A percentile compares a stretch with the other conserved stretches of the same genome.
phyloP scores from a whole-genome alignment of 345 rosid species.

The Turnera subulata region DNA sequence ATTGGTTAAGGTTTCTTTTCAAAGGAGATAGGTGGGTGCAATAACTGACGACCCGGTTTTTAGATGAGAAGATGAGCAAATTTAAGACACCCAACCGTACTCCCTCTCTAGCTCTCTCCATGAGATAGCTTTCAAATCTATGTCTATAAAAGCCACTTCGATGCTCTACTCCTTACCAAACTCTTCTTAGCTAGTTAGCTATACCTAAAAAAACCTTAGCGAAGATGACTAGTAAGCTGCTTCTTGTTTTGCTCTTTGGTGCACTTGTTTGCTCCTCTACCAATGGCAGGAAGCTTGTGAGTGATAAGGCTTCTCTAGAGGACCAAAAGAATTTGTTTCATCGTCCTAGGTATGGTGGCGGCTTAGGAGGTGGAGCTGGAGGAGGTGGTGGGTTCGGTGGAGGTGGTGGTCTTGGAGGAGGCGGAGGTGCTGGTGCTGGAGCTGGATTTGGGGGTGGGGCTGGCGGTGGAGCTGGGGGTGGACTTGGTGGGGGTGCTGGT shows the following conservation, averaged over 20 bases:
- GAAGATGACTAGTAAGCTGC: conserved; percentile 19
- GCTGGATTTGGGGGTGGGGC: not conserved
- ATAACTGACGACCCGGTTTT: conserved; percentile 9
- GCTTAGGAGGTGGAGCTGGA: no score
- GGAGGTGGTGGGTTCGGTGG: no score
- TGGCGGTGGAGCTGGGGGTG: not conserved
- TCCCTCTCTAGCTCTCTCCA: not conserved
- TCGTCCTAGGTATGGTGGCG: not conserved
- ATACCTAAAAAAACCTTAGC: not conserved
- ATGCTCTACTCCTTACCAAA: not conserved
- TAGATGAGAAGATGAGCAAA: conserved; percentile 12
- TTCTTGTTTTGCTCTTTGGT: conserved; percentile 16
- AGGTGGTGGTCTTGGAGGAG: conserved; percentile 8
- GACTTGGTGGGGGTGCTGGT: conserved; percentile 7
- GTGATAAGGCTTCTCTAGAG: conserved; percentile 1
- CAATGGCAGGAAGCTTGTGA: conserved; percentile 8
- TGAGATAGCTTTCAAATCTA: not conserved
- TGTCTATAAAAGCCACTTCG: not conserved
- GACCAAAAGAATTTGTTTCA: conserved; percentile 14
- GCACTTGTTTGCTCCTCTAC: conserved; percentile 12
- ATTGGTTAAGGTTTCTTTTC: no score
- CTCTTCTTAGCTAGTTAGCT: not conserved
- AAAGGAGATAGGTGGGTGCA: conserved; percentile 14
- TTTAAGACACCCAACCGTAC: conserved; percentile 9
- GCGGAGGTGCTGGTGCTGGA: conserved; percentile 6